Evolutionary conservation across 805 yeast species (phyloP), one percentile per base, ranked within the genome.

Genomic region (Wickerhamomyces alni): DNA sequence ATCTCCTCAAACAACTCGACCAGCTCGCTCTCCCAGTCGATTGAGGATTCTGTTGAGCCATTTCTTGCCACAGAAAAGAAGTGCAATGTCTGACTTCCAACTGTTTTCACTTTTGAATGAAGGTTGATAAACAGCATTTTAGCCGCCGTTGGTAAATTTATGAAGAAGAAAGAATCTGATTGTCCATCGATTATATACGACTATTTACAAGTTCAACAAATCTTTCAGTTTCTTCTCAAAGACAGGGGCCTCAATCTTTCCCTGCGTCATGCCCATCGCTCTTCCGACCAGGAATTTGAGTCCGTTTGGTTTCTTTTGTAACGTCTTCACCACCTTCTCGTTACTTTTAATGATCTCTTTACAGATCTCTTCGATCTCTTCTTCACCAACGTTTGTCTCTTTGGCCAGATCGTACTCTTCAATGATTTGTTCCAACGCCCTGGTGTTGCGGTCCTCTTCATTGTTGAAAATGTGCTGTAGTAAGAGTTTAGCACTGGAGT

Each of bases 221-320:
- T 51, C 47, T 46, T 60, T 63, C 41, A 69, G 64, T 18, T 51
- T 48, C 10, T 42, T 37, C 36, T 67, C 70, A 36, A 68, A 60
- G 8, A 58, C 52, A 7, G 50, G 45, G 0, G 72, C 61, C 25
- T 57, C 52, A 9, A 68, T 59, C 36, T 62, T 62, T 1, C 97
- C 97, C 48, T 80, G 83, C 2, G 87, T 75, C 40, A 70, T 65
- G 51, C 78, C 77, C 95, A 93, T 87, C 16, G 87, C 94, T 54
- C 75, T 76, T 1, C 97, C 98, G 4, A 93, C 72, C 40, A 93
- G 65, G 52, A 68, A 86, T 51, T 87, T 85, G n/a, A 91, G 51
- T 11, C 88, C 76, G 27, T 74, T 75, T 31, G 63, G 61, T 46
- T 75, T 77, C 39, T 80, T 79, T 2, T 57, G 56, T 21, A 87